Base-by-base conservation (phyloP, 495 filamentous ascomycete species). In the Xylaria bambusicola region DNA sequence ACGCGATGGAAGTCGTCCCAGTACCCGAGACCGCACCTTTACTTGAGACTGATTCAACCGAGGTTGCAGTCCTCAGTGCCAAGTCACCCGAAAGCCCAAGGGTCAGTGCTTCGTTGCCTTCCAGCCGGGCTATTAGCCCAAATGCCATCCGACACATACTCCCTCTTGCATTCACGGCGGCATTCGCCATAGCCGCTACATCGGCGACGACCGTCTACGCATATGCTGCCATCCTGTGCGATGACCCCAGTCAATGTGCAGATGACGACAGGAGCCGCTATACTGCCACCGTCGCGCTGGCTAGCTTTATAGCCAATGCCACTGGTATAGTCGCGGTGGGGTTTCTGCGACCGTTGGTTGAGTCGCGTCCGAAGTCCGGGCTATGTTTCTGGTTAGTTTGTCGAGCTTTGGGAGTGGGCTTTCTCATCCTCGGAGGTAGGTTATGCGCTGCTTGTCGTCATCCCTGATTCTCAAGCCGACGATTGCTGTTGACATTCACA, bases 171-270 rank as follows among this genome's bases (percentile, higher is more conserved):
- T 51, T 27, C 33, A 51, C 48, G 48, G 48, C 48, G 33, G 48
- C 48, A 15, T 51, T 51, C 48, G 48, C 48, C 15, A 51, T 51
- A n/a, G 48, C 48, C 3, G 48, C 48, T 15, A 51, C 48, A 33
- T 51, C 48, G 29, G 48, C 48, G n/a, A 51, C 48, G n/a, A 51
- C 48, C 33, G 48, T 51, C 26, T 51, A 31, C 33, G 48, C 26
- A 15, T 51, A 51, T 35, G 48, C 48, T 17, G 26, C 26, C 48
- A 51, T 51, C 26, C 26, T 51, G 33, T 51, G 48, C 48, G 48
- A 27, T 27, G 20, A 51, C 33, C 48, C 21, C 33, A 35, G 15
- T 27, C 48, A 51, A 27, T 51, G 48, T 26, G 33, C 29, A 35
- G 48, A 51, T 51, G 48, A 20, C 5, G 48, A 51, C n/a, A 27